phyloP scores from a whole-genome alignment of 2,329 filamentous ascomycete genomes.

The Gremmenia infestans region DNA sequence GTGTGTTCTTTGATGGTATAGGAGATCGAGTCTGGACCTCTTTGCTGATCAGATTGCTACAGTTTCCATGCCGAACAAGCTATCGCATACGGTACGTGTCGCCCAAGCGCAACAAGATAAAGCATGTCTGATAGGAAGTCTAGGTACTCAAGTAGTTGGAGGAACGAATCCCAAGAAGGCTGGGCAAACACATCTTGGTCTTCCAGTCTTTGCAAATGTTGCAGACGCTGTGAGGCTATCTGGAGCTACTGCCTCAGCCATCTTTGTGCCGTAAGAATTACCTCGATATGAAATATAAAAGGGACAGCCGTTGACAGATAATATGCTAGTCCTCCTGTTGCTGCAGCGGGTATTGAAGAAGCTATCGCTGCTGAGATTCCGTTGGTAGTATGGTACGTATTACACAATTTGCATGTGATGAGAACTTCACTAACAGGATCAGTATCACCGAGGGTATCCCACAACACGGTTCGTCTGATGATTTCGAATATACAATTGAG shows the following conservation, averaged over 20 bases:
- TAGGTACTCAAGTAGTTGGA: constrained; percentile 94
- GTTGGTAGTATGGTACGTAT: constrained; percentile 74
- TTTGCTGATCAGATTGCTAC: constrained; percentile 31
- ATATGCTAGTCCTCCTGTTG: constrained; percentile 71
- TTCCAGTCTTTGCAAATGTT: constrained; percentile 90
- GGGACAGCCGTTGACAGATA: constrained; percentile 12
- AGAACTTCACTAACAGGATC: constrained; percentile 14
- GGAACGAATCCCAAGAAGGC: constrained; percentile 99
- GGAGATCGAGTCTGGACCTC: constrained; percentile 1
- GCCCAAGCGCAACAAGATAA: constrained; percentile 7
- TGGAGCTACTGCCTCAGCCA: constrained; percentile 83
- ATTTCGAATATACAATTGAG: constrained; percentile 9
- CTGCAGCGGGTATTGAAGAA: constrained; percentile 94
- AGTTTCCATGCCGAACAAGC: constrained; percentile 98
- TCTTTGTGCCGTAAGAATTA: constrained; percentile 79
- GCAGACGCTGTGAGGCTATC: constrained; percentile 84
- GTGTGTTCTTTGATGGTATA: constrained; percentile 48
- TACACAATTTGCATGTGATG: constrained; percentile 15
- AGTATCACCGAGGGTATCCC: constrained; percentile 95
- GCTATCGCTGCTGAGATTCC: constrained; percentile 89
- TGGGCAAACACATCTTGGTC: constrained; percentile 79
- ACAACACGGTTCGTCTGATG: constrained; percentile 70
- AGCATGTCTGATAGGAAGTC: constrained; percentile 27
- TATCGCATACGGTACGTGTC: constrained; percentile 84
- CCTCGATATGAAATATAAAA: constrained; percentile 1